A percentile compares a stretch with the other conserved stretches of the same genome.
phyloP scores from a whole-genome alignment of 129 eudicot species.

The Lactuca saligna region DNA sequence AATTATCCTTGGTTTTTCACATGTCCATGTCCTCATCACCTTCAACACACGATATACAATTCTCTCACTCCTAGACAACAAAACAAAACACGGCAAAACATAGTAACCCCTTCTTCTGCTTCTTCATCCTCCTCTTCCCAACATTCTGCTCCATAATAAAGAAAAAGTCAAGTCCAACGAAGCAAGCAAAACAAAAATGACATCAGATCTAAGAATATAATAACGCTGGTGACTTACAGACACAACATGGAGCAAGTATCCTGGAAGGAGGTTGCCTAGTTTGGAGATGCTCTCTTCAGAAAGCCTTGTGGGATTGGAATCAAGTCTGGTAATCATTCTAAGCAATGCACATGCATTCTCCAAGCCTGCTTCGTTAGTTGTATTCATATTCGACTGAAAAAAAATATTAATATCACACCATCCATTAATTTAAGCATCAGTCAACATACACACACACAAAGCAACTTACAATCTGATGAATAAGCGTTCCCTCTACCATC shows the following conservation, averaged over 20 bases:
- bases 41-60: conserved; percentile 45
- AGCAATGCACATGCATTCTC: conserved; percentile 80
- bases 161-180: too few relatives aligned
- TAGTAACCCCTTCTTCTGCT: conserved; percentile 50
- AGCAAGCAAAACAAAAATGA: background rate
- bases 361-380: conserved; percentile 21
- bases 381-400: conserved; percentile 39
- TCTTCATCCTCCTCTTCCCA: conserved; percentile 33
- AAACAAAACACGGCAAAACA: conserved; percentile 59
- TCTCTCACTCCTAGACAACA: conserved; percentile 50
- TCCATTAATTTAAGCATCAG: background rate
- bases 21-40: conserved; percentile 26
- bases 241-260: conserved; percentile 56
- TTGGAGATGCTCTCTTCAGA: conserved; percentile 53
- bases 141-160: conserved; percentile 36
- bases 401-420: background rate
- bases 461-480: conserved; percentile 65
- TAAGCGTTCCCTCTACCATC: conserved; percentile 66
- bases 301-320: conserved; percentile 59
- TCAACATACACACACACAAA: background rate
- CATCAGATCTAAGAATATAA: too few relatives aligned
- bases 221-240: conserved; percentile 57
- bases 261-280: conserved; percentile 55
- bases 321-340: conserved; percentile 65
- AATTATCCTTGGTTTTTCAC: conserved; percentile 20